Conservation (phyloP, 2,329 filamentous ascomycete species). For the Botrytis sinoallii region DNA sequence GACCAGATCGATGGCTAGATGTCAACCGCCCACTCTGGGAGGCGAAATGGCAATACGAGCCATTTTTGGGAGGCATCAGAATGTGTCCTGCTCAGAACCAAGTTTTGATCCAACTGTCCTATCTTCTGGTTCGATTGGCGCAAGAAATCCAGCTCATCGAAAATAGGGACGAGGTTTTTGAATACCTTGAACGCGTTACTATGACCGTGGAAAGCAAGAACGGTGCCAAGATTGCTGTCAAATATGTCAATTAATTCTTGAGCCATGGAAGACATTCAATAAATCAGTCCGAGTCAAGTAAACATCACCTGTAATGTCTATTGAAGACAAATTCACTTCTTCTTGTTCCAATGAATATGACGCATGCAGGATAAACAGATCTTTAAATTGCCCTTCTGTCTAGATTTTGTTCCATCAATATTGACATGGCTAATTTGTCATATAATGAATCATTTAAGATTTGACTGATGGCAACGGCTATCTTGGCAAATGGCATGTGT, state of each 20-base stretch:
- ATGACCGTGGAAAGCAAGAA: conserved; percentile 17
- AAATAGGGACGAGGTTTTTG: conserved; percentile 26
- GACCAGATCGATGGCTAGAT: conserved; percentile 36
- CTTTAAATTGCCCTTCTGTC: too few relatives aligned
- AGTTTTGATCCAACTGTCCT: conserved; percentile 36
- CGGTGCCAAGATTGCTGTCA: conserved; percentile 13
- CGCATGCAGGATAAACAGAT: too few relatives aligned
- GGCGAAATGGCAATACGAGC: conserved; percentile 36
- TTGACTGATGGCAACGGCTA: too few relatives aligned
- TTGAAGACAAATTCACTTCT: too few relatives aligned
- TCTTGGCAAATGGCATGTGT: too few relatives aligned
- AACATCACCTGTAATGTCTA: too few relatives aligned
- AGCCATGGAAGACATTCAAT: too few relatives aligned
- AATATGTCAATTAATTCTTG: background rate
- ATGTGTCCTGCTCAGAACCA: conserved; percentile 39
- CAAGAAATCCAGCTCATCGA: conserved; percentile 33
- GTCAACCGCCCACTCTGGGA: background rate
- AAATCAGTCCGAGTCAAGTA: too few relatives aligned
- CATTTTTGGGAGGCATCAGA: conserved; percentile 38
- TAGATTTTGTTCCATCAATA: too few relatives aligned
- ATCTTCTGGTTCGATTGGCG: conserved; percentile 30
- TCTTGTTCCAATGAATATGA: too few relatives aligned
- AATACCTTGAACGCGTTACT: conserved; percentile 10
- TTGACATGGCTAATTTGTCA: too few relatives aligned
- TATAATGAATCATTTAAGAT: too few relatives aligned